Evolutionary conservation across 495 filamentous ascomycete species (phyloP), one percentile per base, ranked within the genome.

Genomic region (Neurospora discreta): DNA sequence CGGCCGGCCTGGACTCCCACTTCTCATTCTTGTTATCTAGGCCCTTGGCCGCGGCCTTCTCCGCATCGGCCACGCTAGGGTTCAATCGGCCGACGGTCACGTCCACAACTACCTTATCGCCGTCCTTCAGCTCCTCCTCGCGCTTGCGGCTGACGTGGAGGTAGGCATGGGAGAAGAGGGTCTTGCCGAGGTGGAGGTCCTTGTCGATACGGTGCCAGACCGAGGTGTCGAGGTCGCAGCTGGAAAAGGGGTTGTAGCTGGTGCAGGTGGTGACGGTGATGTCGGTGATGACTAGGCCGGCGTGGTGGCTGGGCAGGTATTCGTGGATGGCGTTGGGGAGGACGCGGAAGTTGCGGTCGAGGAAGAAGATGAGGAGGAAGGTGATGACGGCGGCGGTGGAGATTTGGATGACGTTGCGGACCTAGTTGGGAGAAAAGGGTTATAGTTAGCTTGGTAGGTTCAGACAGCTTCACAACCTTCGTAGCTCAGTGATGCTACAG

Each of bases 171-270:
- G 88, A 89, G 60, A 93, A 83, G 87, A 91, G 92, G 68, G 87
- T 86, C 52, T 86, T 86, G 72, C 86, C 86, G 20, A 99, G 86
- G 80, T 94, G 95, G 1, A 99, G 87, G 77, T 99, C 94, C 83
- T 98, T 99, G 71, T 97, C 92, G 73, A 98, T 83, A 70, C 92
- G 89, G 73, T 91, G 87, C 95, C 95, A 99, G 71, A 84, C 78
- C 58, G 87, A 81, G n/a, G 88, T 79, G 79, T 94, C 90, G 71
- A 97, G 87, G 74, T 88, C 89, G 85, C 95, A 98, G 69, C 84
- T 89, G 3, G 90, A 91, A 70, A 98, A 90, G 44, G 90, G 78
- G 79, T 94, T 94, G 72, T 95, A 70, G 15, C 84, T 82, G 5
- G 90, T 91, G 81, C 96, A 98, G 67, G 85, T 89, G 8, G 86